These are phyloP conservation scores for Geotrichum fermentans DNA, from an alignment of 1,139 yeast species.

Conservation along the genomic window DNA sequence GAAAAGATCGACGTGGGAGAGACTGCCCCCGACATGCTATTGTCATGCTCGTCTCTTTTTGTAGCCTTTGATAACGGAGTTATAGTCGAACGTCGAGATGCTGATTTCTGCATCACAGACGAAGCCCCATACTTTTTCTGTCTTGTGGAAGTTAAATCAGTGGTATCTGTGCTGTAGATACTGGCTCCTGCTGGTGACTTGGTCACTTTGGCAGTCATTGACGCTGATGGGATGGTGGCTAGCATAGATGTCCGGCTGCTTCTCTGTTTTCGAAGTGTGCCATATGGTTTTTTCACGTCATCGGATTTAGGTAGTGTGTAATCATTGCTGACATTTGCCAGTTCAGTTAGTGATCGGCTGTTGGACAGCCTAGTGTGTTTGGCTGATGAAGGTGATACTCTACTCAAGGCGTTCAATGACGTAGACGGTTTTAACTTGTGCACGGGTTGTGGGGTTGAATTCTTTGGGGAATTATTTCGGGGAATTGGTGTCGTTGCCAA, in stretches of 20 bases:
- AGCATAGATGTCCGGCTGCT: background rate
- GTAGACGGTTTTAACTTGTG: background rate
- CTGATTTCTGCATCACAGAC: background rate
- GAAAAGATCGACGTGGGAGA: slow-evolving; percentile 7
- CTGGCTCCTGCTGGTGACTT: slow-evolving; percentile 1
- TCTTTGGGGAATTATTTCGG: no score
- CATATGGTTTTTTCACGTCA: slow-evolving; percentile 2
- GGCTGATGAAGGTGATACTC: no score
- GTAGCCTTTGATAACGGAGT: background rate
- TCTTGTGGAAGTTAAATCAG: background rate
- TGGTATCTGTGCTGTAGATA: background rate
- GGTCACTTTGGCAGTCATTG: background rate
- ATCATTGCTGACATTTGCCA: background rate
- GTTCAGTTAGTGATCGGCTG: no score
- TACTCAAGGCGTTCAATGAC: background rate
- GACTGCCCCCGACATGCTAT: background rate
- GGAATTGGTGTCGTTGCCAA: background rate
- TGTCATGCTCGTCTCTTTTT: background rate
- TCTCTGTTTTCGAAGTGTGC: slow-evolving; percentile 1
- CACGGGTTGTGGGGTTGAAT: background rate
- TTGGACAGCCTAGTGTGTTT: no score
- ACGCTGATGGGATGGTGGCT: background rate
- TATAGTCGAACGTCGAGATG: slow-evolving; percentile 1
- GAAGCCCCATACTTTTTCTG: slow-evolving; percentile 4
- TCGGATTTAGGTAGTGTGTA: background rate